Conservation (phyloP, 2,329 filamentous ascomycete genomes). For the Neoascochyta sp. region DNA sequence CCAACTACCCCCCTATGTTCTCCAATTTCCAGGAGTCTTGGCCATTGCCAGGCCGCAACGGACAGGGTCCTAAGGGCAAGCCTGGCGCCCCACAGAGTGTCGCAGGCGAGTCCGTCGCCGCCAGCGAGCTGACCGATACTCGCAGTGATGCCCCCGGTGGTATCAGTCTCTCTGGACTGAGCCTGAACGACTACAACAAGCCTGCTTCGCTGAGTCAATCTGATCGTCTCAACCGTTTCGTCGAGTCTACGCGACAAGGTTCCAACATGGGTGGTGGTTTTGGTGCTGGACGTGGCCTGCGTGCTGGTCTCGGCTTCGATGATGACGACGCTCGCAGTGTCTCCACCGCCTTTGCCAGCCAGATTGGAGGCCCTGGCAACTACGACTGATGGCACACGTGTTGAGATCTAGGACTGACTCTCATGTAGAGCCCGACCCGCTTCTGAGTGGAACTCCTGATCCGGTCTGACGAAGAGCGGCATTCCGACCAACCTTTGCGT, state of each 20-base stretch:
- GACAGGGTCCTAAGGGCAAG: slow-evolving; percentile 61
- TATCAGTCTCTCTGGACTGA: slow-evolving; percentile 81
- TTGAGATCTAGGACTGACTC: too few relatives aligned
- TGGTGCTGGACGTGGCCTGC: slow-evolving; percentile 43
- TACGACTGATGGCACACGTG: slow-evolving; percentile 55
- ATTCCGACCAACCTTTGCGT: too few relatives aligned
- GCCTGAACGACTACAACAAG: slow-evolving; percentile 67
- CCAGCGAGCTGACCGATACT: slow-evolving; percentile 83
- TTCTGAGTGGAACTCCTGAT: too few relatives aligned
- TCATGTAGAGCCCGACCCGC: too few relatives aligned
- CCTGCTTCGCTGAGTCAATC: slow-evolving; percentile 73
- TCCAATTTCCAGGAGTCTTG: slow-evolving; percentile 87
- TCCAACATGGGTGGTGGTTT: slow-evolving; percentile 39
- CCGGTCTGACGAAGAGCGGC: too few relatives aligned
- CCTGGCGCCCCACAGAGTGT: slow-evolving; percentile 66
- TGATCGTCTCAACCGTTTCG: slow-evolving; percentile 90
- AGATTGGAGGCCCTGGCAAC: slow-evolving; percentile 69
- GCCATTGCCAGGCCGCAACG: slow-evolving; percentile 75
- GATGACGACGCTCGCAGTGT: slow-evolving; percentile 96
- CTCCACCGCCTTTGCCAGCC: slow-evolving; percentile 94
- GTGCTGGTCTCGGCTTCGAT: slow-evolving; percentile 47
- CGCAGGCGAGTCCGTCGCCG: slow-evolving; percentile 87
- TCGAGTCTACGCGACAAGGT: slow-evolving; percentile 75
- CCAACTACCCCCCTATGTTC: slow-evolving; percentile 92
- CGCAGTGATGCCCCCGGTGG: slow-evolving; percentile 77